These are phyloP conservation scores for Aurinia saxatilis DNA, from an alignment of 345 rosid genomes.

Conservation along the genomic window DNA sequence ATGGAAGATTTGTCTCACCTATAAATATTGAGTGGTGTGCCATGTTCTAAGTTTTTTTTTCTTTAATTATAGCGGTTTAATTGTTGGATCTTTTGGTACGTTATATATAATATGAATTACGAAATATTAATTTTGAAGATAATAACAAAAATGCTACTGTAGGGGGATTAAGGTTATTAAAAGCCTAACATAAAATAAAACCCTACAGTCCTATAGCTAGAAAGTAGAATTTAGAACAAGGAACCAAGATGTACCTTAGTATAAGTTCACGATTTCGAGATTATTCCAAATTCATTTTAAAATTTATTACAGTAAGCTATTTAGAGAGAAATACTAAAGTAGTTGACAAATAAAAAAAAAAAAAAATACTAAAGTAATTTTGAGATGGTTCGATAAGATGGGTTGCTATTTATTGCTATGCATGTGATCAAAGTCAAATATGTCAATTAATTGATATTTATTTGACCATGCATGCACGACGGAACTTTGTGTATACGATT, in stretches of 20 bases:
- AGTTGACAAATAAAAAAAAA: no score
- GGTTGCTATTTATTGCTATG: slow-evolving; percentile 9
- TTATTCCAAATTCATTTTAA: background rate
- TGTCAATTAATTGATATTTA: background rate
- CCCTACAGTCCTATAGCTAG: no score
- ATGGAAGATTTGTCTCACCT: background rate
- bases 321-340: no score
- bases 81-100: background rate
- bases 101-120: background rate
- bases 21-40: slow-evolving; percentile 15
- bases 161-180: no score
- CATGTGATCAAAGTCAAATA: slow-evolving; percentile 19
- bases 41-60: slow-evolving; percentile 9
- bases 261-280: background rate
- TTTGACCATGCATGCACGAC: slow-evolving; percentile 11
- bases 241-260: no score
- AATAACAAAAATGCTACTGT: no score
- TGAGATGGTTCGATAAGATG: background rate
- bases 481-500: background rate
- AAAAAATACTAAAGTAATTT: background rate
- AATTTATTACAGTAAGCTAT: no score
- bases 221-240: no score
- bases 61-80: background rate
- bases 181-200: no score
- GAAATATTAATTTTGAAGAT: background rate